Evolutionary conservation across 345 rosid species (phyloP), one percentile per base, ranked within the genome.

Genomic region (Moricandia moricandioides): DNA sequence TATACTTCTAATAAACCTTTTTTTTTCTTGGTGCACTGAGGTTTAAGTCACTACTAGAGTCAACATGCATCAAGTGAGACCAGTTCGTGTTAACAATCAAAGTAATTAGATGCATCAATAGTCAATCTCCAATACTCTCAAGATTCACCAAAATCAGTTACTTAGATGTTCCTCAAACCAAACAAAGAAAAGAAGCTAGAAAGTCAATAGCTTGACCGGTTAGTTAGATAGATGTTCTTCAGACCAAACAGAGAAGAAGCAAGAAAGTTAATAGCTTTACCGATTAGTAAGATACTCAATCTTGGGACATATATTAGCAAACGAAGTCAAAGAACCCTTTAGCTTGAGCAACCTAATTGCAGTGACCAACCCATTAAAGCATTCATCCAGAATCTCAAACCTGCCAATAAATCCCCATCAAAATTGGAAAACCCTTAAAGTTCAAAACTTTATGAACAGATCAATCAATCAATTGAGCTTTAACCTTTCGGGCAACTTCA

Each of bases 281-380:
- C 97, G 85, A 66, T 88, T 90, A 0, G 97, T 89, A 51, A 95
- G 77, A 73, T 75, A 81, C 85, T 90, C 84, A 4, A 92, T 83
- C 81, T 84, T 84, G 34, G 89, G 84, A 71, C 78, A 70, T 58
- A 95, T 83, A 11, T 86, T 92, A 6, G 86, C 69, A 74, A 89
- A 87, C 7, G 83, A 79, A 0, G 91, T 58, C 80, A 34, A 77
- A 1, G 90, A 82, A 0, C 94, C 84, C 83, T 87, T 92, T 82
- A 88, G 67, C 62, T 78, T 80, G 45, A 81, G 74, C 74, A 92
- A 62, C 65, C 92, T 79, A 62, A 89, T 83, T 17, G 92, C 78
- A 51, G 85, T 84, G 63, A 83, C 93, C 79, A 93, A 78, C 74
- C 87, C 78, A 82, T 85, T 80, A 72, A 87, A 93, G 63, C 85